phyloP scores from a whole-genome alignment of 1,284 basidiomycete species.

The Neonothopanus nambi region DNA sequence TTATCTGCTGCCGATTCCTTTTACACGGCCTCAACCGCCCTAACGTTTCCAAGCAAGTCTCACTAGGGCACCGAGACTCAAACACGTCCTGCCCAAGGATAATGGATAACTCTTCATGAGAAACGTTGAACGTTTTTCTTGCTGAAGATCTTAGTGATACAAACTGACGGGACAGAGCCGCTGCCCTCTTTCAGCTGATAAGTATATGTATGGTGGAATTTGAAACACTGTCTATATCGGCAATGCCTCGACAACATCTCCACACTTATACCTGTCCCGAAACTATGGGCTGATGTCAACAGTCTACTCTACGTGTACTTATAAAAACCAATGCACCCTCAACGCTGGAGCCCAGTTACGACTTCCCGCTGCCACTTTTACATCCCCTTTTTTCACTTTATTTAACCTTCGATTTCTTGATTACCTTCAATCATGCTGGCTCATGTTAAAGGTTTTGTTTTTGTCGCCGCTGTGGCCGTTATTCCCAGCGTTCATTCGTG shows the following conservation, averaged over 20 bases:
- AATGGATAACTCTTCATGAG: too few relatives aligned
- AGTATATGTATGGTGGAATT: too few relatives aligned
- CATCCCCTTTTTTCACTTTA: conserved; percentile 6
- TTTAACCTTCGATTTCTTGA: conserved; percentile 2
- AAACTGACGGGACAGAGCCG: not conserved
- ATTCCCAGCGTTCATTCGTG: conserved; percentile 17
- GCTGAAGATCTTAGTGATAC: too few relatives aligned
- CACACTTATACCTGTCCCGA: not conserved
- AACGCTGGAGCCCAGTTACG: not conserved
- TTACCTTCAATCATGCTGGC: conserved; percentile 18
- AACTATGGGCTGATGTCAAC: not conserved
- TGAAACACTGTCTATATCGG: too few relatives aligned
- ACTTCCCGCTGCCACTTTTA: not conserved
- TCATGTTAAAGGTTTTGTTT: conserved; percentile 17
- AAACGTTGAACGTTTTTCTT: too few relatives aligned
- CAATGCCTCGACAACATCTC: not conserved
- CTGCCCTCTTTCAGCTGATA: too few relatives aligned
- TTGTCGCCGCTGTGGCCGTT: conserved; percentile 14
- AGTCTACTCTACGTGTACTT: too few relatives aligned
- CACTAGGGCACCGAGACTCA: too few relatives aligned
- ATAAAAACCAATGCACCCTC: not conserved
- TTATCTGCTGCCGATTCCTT: not conserved
- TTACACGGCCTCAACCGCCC: not conserved
- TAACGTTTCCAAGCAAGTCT: too few relatives aligned
- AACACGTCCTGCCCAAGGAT: not conserved